Evolutionary conservation across 768 basidiomycete genomes (phyloP).

Genomic region (Lentinula sp.): DNA sequence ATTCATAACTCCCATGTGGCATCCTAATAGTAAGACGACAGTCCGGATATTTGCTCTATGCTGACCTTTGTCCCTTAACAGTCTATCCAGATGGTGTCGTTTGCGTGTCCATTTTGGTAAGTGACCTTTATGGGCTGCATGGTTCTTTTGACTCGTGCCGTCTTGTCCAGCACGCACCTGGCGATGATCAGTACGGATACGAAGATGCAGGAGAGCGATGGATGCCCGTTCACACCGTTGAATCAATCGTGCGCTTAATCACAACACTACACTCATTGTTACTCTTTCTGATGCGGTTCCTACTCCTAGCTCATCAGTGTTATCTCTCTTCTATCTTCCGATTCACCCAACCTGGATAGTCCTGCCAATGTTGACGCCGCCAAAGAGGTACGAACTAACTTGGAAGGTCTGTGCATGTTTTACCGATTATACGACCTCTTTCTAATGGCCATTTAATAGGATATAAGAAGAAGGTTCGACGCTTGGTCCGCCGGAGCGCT

Average conservation of each 20-base stretch:
- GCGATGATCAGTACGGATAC: conserved; percentile 94
- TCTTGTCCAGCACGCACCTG: conserved; percentile 76
- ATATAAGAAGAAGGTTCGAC: conserved; percentile 95
- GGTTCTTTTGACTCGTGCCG: background rate
- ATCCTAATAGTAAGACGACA: conserved; percentile 84
- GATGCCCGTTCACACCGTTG: conserved; percentile 96
- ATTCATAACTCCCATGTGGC: conserved; percentile 94
- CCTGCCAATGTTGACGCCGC: conserved; percentile 97
- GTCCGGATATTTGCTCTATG: background rate
- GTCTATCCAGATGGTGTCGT: conserved; percentile 92
- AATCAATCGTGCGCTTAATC: conserved; percentile 72
- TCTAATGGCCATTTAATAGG: conserved; percentile 31
- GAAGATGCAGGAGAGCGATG: conserved; percentile 97
- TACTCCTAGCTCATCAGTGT: conserved; percentile 79
- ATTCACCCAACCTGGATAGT: conserved; percentile 86
- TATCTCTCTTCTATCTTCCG: conserved; percentile 90
- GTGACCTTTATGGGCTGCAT: conserved; percentile 13
- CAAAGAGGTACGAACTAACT: conserved; percentile 70
- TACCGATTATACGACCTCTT: background rate
- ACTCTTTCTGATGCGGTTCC: conserved; percentile 9
- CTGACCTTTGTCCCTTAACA: conserved; percentile 21
- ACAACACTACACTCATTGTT: conserved; percentile 5
- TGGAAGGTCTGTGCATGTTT: conserved; percentile 39
- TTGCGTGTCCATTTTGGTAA: conserved; percentile 91
- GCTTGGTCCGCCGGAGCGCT: conserved; percentile 79